Base-by-base conservation (phyloP, 805 yeast genomes). In the Metschnikowia kunwiensis region DNA sequence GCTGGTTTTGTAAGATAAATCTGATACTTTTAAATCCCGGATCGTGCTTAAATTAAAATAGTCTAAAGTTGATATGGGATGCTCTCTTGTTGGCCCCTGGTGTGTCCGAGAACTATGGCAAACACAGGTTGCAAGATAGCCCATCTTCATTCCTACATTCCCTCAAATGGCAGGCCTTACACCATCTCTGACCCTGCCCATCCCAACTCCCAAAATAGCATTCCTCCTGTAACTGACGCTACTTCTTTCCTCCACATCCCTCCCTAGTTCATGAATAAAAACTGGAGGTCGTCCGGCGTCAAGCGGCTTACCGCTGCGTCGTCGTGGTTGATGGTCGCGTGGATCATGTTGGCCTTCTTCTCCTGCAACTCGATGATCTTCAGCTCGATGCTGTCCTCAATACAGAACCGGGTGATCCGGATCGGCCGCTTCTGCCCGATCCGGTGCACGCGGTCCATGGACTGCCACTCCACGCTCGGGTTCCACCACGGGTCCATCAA, bases 401-500 rank as follows among this genome's bases (percentile, higher is more conserved):
- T 91, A 49, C 95, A 87, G 54, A 93, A 79, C 30, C 97, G 74
- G 7, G 96, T 88, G 47, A 93, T 87, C 44, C 86, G 76, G 7
- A 93, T 96, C 0, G 99, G 98, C 47, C 99, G 66, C 51, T 76
- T 85, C 59, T 93, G 99, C 5, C 97, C 97, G 45, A 93, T 93
- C 63, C 99, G 78, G 62, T 93, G 97, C 15, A 93, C 97, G 65
- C 99, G 79, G 61, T 93, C 99, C 61, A 95, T 96, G 33, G 94
- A 82, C 60, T 93, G 99, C 88, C 97, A 93, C 59, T 93, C 98
- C 6, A 91, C 93, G 49, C 95, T 84, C 1, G 97, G 97, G 57
- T 93, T 94, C 97, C 98, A 93, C 98, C 98, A 93, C 23, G 97
- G 97, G 53, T 93, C 99, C 70, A 93, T 70, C 29, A 93, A 72